These are phyloP conservation scores for Neurospora sp. DNA, from an alignment of 495 filamentous ascomycete genomes.

Conservation along the genomic window DNA sequence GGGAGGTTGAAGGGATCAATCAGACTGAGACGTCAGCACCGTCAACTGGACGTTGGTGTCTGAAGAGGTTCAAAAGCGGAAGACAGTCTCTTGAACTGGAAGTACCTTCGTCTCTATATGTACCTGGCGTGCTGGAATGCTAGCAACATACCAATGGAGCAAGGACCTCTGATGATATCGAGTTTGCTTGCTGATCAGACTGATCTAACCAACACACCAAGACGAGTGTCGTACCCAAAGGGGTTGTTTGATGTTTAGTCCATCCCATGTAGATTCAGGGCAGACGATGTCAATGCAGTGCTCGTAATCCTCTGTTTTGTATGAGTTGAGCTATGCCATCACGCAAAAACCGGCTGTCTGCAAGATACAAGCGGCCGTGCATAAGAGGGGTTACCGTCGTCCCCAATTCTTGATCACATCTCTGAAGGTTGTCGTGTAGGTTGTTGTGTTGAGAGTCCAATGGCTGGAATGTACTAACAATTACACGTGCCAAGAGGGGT, in stretches of 20 bases:
- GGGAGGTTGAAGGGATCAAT: neutral
- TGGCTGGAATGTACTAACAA: neutral
- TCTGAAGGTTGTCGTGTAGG: neutral
- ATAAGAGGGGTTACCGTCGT: neutral
- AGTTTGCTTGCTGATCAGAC: neutral
- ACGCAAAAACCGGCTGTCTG: neutral
- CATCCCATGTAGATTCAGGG: neutral
- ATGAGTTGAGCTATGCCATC: neutral
- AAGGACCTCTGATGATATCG: neutral
- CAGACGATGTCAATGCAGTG: neutral
- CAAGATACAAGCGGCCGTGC: neutral
- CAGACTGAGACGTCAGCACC: neutral
- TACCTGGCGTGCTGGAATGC: neutral
- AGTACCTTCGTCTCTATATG: neutral
- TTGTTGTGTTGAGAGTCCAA: neutral
- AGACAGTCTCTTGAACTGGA: neutral
- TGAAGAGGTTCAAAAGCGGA: neutral
- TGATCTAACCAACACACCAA: neutral
- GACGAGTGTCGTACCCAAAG: neutral
- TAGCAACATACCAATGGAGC: neutral
- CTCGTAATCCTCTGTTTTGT: neutral
- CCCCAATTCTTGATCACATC: neutral
- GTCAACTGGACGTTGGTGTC: neutral
- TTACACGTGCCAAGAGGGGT: neutral
- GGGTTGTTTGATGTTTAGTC: neutral